Evolutionary conservation across 768 basidiomycete genomes (phyloP).

Genomic region (Rhodotorula graminis): DNA sequence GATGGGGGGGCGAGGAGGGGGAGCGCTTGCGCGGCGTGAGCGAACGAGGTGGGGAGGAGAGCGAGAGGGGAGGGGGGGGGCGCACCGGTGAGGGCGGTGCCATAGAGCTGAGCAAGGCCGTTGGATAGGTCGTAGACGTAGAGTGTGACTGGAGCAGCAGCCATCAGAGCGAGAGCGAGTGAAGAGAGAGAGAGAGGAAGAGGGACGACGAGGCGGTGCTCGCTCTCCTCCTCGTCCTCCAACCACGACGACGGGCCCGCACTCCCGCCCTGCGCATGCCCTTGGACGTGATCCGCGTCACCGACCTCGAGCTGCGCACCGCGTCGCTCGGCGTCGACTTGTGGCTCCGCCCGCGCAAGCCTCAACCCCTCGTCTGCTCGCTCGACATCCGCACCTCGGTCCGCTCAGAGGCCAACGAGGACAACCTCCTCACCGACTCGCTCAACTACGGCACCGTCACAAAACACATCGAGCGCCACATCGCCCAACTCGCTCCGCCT

Average conservation of each 20-base stretch:
- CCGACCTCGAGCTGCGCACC: slow-evolving; percentile 46
- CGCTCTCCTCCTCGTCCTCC: no score
- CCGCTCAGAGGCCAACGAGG: slow-evolving; percentile 52
- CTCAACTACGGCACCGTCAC: slow-evolving; percentile 63
- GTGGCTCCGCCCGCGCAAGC: slow-evolving; percentile 38
- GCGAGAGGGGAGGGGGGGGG: background rate
- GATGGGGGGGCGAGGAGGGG: no score
- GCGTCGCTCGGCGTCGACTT: slow-evolving; percentile 41
- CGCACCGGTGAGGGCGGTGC: slow-evolving; percentile 58
- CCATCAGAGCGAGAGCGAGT: background rate
- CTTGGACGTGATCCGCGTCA: slow-evolving; percentile 45
- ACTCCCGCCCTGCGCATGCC: no score
- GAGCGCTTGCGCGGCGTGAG: no score
- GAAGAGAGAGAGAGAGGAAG: background rate
- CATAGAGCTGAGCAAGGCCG: slow-evolving; percentile 73
- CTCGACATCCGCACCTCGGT: slow-evolving; percentile 57
- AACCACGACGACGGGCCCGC: no score
- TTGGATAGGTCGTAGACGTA: slow-evolving; percentile 89
- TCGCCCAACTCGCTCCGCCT: slow-evolving; percentile 30
- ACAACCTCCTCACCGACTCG: slow-evolving; percentile 56
- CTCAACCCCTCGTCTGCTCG: slow-evolving; percentile 57
- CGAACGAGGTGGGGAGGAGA: background rate
- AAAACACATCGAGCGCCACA: slow-evolving; percentile 52
- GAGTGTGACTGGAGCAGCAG: slow-evolving; percentile 57
- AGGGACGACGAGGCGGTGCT: no score